Base-by-base conservation (phyloP, 768 basidiomycete genomes). In the Chlorophyllum brunneum region DNA sequence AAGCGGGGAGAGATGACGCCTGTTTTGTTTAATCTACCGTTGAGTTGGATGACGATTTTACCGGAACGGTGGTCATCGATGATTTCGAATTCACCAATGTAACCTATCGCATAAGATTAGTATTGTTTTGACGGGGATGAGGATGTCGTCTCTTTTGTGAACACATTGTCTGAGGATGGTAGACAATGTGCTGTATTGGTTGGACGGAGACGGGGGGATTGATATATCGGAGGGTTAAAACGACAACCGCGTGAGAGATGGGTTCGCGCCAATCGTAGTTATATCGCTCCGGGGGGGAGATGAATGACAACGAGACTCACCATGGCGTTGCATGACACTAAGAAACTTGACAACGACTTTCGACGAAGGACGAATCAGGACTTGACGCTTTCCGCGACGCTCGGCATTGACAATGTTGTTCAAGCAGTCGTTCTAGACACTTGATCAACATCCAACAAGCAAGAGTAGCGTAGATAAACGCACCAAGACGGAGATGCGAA, bases 321-420 rank as follows among this genome's bases (percentile, higher is more conserved):
- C 97, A 76, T 98, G 95, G 60, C 95, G 89, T 74, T 99, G 97
- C 92, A 98, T 98, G 66, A 98, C 97, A 60, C 85, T 88, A 61
- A 99, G 77, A 76, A 98, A 97, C 73, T 97, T 97, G 61, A 99
- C 87, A 58, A 98, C 83, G 69, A 99, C 97, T 77, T 99, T 99
- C 59, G 93, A 95, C 3, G 90, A 92, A 51, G 97, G 97, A 45
- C 95, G 86, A 72, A 99, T 83, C 63, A 99, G 87, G 57, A 99
- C 97, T 77, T 99, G 97, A 65, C 97, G 92, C 80, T 99, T 99
- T 66, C 97, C 97, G 67, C 94, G 91, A 69, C 93, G 92, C 80
- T 98, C 97, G 66, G 97, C 97, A 62, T 99, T 99, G 85, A 97
- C 92, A 61, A 98, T 97, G 83, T 91, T 95, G 85, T 95, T 98